These are phyloP conservation scores for Zostera marina DNA, from an alignment of 116 monocot genomes.

Conservation along the genomic window DNA sequence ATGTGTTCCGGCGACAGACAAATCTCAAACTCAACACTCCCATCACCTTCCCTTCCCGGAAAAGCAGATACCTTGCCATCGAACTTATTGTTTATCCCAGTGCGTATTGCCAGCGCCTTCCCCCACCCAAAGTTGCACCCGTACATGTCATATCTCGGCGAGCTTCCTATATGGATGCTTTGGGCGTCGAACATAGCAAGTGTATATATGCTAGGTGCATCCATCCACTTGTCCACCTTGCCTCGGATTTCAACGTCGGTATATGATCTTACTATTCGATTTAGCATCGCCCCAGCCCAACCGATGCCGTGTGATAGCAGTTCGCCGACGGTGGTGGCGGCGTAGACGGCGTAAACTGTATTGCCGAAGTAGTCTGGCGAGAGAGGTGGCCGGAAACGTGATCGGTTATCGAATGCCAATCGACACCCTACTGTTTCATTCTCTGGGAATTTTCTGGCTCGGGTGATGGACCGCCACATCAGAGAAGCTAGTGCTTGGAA, in stretches of 20 bases:
- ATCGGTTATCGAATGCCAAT: slow-evolving; percentile 24
- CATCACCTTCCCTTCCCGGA: slow-evolving; percentile 28
- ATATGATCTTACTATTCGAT: slow-evolving; percentile 12
- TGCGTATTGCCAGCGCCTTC: slow-evolving; percentile 24
- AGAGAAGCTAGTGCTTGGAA: slow-evolving; percentile 30
- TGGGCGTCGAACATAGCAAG: neutral
- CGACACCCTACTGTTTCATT: slow-evolving; percentile 19
- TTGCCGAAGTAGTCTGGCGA: slow-evolving; percentile 52
- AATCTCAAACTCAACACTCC: slow-evolving; percentile 36
- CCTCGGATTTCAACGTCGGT: slow-evolving; percentile 15
- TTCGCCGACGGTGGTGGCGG: slow-evolving; percentile 18
- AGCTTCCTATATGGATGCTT: slow-evolving; percentile 29
- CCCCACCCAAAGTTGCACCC: slow-evolving; percentile 54
- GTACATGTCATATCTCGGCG: slow-evolving; percentile 40
- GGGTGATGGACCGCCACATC: slow-evolving; percentile 34
- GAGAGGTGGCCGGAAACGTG: slow-evolving; percentile 29
- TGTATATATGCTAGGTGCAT: slow-evolving; percentile 8
- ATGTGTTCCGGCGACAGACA: slow-evolving; percentile 25
- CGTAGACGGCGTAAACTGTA: slow-evolving; percentile 10
- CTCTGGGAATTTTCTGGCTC: slow-evolving; percentile 15
- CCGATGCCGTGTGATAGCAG: slow-evolving; percentile 23
- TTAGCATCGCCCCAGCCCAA: slow-evolving; percentile 20
- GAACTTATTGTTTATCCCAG: slow-evolving; percentile 38
- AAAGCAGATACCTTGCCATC: slow-evolving; percentile 41
- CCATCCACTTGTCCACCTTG: slow-evolving; percentile 11